Evolutionary conservation across 2,329 filamentous ascomycete species (phyloP).

Genomic region (Neurospora sp.): DNA sequence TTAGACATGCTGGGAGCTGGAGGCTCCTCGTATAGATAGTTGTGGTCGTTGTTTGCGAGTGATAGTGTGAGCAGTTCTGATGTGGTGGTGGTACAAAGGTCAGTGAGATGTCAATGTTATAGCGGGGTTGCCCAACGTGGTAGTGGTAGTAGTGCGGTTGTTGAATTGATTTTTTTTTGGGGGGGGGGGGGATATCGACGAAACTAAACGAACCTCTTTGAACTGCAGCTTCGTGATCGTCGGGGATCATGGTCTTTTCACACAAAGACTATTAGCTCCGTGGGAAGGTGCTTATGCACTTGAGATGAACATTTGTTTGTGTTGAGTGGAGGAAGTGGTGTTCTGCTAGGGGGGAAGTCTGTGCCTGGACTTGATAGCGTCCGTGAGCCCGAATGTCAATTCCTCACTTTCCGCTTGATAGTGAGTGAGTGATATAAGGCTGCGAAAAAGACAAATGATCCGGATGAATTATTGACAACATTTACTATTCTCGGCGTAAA

Average conservation of each 20-base stretch:
- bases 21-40: slow-evolving; percentile 16
- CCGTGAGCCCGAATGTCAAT: not conserved
- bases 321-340: not conserved
- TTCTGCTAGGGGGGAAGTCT: not conserved
- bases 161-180: not conserved
- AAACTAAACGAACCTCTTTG: not conserved
- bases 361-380: not conserved
- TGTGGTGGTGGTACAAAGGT: not conserved
- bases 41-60: slow-evolving; percentile 14
- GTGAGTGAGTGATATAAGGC: not conserved
- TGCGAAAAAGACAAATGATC: no score
- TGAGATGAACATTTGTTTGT: not conserved
- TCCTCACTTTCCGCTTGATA: not conserved
- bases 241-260: not conserved
- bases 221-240: not conserved
- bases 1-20: slow-evolving; percentile 32
- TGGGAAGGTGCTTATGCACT: not conserved
- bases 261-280: not conserved
- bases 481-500: not conserved
- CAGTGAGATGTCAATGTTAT: not conserved
- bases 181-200: not conserved
- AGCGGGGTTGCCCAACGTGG: not conserved
- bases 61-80: not conserved
- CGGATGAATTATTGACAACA: not conserved
- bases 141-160: not conserved